Conservation (phyloP, 345 rosid genomes). For the Punica granatum region DNA sequence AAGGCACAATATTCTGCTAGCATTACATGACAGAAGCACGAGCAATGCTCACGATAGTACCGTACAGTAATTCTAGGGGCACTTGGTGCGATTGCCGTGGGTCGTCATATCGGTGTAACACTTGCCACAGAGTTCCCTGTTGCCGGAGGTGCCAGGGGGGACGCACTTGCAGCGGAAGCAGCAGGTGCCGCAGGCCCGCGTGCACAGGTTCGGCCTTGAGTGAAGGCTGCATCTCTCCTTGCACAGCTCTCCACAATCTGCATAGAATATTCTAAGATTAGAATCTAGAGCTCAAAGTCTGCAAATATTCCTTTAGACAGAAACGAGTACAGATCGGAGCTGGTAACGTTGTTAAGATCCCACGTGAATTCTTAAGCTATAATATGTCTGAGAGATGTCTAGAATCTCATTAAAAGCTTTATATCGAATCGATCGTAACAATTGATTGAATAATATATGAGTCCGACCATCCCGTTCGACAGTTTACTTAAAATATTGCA, state of each 20-base stretch:
- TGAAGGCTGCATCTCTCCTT: slow-evolving; percentile 40
- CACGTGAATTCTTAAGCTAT: too few relatives aligned
- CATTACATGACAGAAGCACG: background rate
- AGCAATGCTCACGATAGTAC: background rate
- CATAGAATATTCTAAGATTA: background rate
- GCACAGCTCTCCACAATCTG: slow-evolving; percentile 43
- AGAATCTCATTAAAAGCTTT: too few relatives aligned
- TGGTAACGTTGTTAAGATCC: too few relatives aligned
- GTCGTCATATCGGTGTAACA: slow-evolving; percentile 59
- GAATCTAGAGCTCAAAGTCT: too few relatives aligned
- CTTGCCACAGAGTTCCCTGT: slow-evolving; percentile 41
- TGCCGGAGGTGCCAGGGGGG: slow-evolving; percentile 53
- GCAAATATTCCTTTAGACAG: too few relatives aligned
- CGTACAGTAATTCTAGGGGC: slow-evolving; percentile 24
- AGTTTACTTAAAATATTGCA: too few relatives aligned
- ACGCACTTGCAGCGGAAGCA: slow-evolving; percentile 55
- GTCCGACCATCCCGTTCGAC: too few relatives aligned
- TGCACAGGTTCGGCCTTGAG: slow-evolving; percentile 49
- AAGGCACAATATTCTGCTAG: background rate
- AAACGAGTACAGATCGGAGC: too few relatives aligned
- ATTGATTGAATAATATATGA: too few relatives aligned
- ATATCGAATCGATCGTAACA: too few relatives aligned
- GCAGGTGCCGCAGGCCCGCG: slow-evolving; percentile 48
- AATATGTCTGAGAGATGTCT: too few relatives aligned
- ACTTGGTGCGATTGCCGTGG: slow-evolving; percentile 42